A percentile compares a stretch with the other conserved stretches of the same genome.
Conservation (phyloP, 148 eudicot species). For the Rhododendron simsii region DNA sequence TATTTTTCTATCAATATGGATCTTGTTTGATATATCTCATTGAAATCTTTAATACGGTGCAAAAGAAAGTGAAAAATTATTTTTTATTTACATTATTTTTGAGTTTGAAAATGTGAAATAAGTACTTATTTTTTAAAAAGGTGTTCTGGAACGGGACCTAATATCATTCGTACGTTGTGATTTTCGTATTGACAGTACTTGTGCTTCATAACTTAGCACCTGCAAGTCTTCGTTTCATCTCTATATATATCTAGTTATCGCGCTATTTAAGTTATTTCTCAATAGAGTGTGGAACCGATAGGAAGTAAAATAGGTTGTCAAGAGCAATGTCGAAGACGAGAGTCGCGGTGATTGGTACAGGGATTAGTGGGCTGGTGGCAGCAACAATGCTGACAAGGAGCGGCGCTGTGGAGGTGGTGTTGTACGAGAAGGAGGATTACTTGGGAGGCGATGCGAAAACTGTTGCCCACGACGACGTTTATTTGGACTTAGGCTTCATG, state of each 20-base stretch:
- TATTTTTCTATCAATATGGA: no score
- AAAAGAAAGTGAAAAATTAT: no score
- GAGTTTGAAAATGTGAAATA: no score
- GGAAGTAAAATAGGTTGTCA: not conserved
- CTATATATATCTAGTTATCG: no score
- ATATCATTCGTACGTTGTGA: no score
- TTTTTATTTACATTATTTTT: no score
- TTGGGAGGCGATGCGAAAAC: slow-evolving; percentile 82
- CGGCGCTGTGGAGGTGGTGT: slow-evolving; percentile 48
- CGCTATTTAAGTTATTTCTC: not conserved
- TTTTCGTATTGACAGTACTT: no score
- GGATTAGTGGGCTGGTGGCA: slow-evolving; percentile 72
- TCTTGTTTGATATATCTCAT: no score
- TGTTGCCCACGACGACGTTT: slow-evolving; percentile 41
- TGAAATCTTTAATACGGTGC: no score
- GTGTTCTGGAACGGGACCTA: no score
- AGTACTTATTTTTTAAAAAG: no score
- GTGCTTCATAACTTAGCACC: not conserved
- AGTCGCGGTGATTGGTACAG: slow-evolving; percentile 81
- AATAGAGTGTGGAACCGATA: not conserved
- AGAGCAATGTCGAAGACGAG: slow-evolving; percentile 35
- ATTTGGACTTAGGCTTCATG: slow-evolving; percentile 85
- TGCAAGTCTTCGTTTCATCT: not conserved
- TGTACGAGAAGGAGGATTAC: slow-evolving; percentile 66
- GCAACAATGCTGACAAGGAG: slow-evolving; percentile 59